Percentiles rank a stretch among this genome's conserved stretches.
Evolutionary conservation across 2,329 filamentous ascomycete genomes (phyloP).

Genomic region (Phialemonium atrogriseum): DNA sequence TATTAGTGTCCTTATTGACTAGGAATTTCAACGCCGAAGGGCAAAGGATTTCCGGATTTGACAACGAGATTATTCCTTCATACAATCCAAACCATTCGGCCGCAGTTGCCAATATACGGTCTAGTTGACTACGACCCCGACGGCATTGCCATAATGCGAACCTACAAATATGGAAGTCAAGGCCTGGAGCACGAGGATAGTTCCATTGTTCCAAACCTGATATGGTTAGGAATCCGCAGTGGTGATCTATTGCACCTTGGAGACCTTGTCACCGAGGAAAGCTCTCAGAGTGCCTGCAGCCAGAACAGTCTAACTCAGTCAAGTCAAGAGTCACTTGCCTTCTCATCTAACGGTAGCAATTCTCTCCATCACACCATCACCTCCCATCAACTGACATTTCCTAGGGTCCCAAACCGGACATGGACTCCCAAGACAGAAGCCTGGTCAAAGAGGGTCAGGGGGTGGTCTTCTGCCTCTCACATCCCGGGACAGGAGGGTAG

Average conservation of each 20-base stretch:
- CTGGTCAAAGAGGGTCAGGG: slow-evolving; percentile 17
- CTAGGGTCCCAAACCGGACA: background rate
- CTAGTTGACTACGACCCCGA: slow-evolving; percentile 72
- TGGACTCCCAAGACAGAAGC: slow-evolving; percentile 1
- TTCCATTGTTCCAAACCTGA: slow-evolving; percentile 39
- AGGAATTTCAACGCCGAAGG: slow-evolving; percentile 34
- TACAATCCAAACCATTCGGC: slow-evolving; percentile 36
- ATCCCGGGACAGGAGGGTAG: slow-evolving; percentile 48
- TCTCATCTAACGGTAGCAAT: too few relatives aligned
- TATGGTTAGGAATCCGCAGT: slow-evolving; percentile 56
- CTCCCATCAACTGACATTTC: too few relatives aligned
- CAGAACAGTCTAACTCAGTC: slow-evolving; percentile 3
- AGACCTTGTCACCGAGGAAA: slow-evolving; percentile 8
- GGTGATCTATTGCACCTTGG: slow-evolving; percentile 27
- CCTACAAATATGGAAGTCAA: slow-evolving; percentile 64
- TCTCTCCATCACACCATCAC: too few relatives aligned
- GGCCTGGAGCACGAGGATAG: slow-evolving; percentile 51
- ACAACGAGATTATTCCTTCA: slow-evolving; percentile 58
- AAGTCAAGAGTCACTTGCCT: slow-evolving; percentile 6
- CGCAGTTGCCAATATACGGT: slow-evolving; percentile 48
- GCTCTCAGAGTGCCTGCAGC: slow-evolving; percentile 5
- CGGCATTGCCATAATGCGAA: slow-evolving; percentile 64
- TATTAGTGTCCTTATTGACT: background rate
- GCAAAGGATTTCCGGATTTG: slow-evolving; percentile 76
- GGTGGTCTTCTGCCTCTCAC: slow-evolving; percentile 36